Conservation (phyloP, 345 rosid species). For the Brassica cretica region DNA sequence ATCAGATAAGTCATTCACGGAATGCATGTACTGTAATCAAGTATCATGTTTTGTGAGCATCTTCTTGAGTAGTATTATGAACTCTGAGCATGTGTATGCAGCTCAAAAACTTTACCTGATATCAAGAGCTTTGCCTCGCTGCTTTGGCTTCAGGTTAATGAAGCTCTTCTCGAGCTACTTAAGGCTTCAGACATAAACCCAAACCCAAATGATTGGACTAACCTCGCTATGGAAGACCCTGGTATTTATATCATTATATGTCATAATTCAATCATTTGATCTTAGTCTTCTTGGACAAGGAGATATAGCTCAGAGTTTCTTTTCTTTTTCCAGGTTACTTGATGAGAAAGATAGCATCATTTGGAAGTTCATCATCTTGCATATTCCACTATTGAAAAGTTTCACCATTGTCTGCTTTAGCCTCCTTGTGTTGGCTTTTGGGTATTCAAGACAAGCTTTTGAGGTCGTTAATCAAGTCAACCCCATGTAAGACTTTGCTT, state of each 20-base stretch:
- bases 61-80: not conserved
- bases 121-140: constrained; percentile 41
- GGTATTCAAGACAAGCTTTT: constrained; percentile 50
- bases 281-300: not conserved
- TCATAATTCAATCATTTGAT: not conserved
- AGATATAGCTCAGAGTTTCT: not conserved
- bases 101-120: constrained; percentile 76
- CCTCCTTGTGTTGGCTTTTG: constrained; percentile 55
- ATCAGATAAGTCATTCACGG: constrained; percentile 72
- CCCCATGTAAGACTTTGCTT: not conserved
- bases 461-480: constrained; percentile 55
- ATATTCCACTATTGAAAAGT: not conserved
- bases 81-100: constrained; percentile 32
- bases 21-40: constrained; percentile 50
- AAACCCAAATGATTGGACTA: too few species aligned
- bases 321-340: not conserved
- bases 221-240: not conserved
- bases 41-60: not conserved
- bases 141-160: not conserved
- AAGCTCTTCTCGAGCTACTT: not conserved
- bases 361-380: not conserved
- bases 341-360: not conserved
- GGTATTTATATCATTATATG: not conserved
- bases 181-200: too few species aligned
- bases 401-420: constrained; percentile 45